A percentile compares a stretch with the other conserved stretches of the same genome.
Evolutionary conservation across 805 yeast species (phyloP).

Genomic region (Candida caryicola): DNA sequence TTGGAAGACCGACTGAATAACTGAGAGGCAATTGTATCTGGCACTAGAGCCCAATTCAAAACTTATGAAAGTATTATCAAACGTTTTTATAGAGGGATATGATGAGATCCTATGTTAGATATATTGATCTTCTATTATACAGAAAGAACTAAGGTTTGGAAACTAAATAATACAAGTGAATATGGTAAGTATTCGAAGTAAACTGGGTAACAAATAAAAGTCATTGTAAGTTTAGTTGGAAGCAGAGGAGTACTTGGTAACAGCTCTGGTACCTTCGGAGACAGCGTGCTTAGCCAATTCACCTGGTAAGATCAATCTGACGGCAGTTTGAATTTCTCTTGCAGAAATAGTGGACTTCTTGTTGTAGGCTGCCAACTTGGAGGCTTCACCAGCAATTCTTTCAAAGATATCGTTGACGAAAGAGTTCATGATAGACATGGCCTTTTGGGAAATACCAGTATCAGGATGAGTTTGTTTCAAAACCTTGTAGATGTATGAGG

Average conservation of each 20-base stretch:
- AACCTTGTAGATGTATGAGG: slow-evolving; percentile 97
- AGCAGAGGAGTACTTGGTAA: slow-evolving; percentile 87
- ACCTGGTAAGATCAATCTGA: slow-evolving; percentile 96
- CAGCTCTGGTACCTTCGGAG: slow-evolving; percentile 98
- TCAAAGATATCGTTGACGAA: slow-evolving; percentile 97
- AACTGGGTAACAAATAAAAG: neutral
- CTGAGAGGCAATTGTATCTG: too few species aligned
- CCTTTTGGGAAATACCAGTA: slow-evolving; percentile 98
- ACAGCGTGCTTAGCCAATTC: slow-evolving; percentile 98
- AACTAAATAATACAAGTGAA: neutral
- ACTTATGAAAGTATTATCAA: too few species aligned
- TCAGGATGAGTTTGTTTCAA: slow-evolving; percentile 99
- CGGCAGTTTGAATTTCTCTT: slow-evolving; percentile 98
- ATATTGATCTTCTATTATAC: neutral
- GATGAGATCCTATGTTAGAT: too few species aligned
- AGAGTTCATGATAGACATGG: slow-evolving; percentile 98
- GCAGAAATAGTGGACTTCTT: slow-evolving; percentile 97
- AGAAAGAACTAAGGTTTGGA: slow-evolving; percentile 6
- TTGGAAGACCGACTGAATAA: too few species aligned
- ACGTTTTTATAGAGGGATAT: too few species aligned
- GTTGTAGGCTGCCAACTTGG: slow-evolving; percentile 98
- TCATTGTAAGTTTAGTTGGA: slow-evolving; percentile 24
- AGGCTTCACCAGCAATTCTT: slow-evolving; percentile 97
- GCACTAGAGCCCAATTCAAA: too few species aligned
- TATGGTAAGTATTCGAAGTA: neutral